A percentile compares a stretch with the other conserved stretches of the same genome.
phyloP scores from a whole-genome alignment of 495 filamentous ascomycete genomes.

The Podospora tetraspora region DNA sequence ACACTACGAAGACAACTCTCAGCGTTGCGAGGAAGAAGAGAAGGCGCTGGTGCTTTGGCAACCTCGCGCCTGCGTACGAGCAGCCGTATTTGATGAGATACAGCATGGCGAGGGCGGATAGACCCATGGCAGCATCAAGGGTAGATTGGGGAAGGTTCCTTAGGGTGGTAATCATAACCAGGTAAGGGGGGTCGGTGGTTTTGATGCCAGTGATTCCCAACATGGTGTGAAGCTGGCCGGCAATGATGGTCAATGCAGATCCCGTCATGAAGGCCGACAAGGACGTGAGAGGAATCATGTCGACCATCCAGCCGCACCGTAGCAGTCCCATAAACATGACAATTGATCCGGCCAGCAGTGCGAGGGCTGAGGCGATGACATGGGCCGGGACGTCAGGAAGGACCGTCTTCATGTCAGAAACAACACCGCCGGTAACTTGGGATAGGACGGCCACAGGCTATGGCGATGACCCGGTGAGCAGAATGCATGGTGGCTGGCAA shows the following conservation, averaged over 20 bases:
- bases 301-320: conserved; percentile 86
- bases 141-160: conserved; percentile 29
- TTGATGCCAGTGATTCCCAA: conserved; percentile 78
- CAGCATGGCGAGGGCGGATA: conserved; percentile 75
- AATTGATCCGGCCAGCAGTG: conserved; percentile 76
- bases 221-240: conserved; percentile 79
- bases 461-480: conserved; percentile 10
- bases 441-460: conserved; percentile 96
- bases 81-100: conserved; percentile 73
- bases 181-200: conserved; percentile 74
- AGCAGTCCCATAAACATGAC: conserved; percentile 75
- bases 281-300: conserved; percentile 86
- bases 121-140: conserved; percentile 82
- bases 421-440: conserved; percentile 76
- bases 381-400: conserved; percentile 55
- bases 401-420: conserved; percentile 51
- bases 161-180: conserved; percentile 80
- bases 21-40: conserved; percentile 90
- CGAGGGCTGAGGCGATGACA: conserved; percentile 71
- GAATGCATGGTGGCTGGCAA: background rate
- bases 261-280: conserved; percentile 98
- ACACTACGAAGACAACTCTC: conserved; percentile 84
- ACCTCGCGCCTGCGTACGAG: conserved; percentile 60
- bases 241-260: conserved; percentile 83
- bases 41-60: conserved; percentile 62